A percentile compares a stretch with the other conserved stretches of the same genome.
phyloP scores from a whole-genome alignment of 2,329 filamentous ascomycete genomes.

The Leptodontidium sp. region DNA sequence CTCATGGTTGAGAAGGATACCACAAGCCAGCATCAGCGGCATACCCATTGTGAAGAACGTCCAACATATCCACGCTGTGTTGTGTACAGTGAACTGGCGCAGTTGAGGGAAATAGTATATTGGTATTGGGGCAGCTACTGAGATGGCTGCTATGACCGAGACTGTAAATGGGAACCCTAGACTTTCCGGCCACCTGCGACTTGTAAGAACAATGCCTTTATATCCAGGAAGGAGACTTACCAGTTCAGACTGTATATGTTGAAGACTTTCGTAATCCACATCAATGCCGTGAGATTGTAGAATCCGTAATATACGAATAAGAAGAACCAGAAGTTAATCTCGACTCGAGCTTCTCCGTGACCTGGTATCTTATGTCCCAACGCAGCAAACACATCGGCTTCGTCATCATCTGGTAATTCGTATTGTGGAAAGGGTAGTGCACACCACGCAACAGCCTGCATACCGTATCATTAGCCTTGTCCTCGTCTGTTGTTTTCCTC shows the following conservation, averaged over 20 bases:
- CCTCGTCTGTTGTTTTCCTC: background rate
- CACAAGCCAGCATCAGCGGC: conserved; percentile 71
- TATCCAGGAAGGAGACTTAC: conserved; percentile 43
- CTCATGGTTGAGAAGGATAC: conserved; percentile 69
- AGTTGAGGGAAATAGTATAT: conserved; percentile 63
- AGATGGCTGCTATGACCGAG: conserved; percentile 66
- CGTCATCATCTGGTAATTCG: conserved; percentile 56
- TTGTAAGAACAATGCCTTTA: conserved; percentile 17
- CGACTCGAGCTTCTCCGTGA: conserved; percentile 69
- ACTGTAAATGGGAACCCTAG: conserved; percentile 72
- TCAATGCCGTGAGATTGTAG: conserved; percentile 71
- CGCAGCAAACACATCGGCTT: conserved; percentile 34
- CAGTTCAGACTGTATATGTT: conserved; percentile 76
- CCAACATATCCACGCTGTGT: conserved; percentile 74
- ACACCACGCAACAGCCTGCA: conserved; percentile 69
- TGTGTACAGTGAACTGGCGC: conserved; percentile 64
- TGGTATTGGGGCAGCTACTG: conserved; percentile 65
- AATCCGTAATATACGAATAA: conserved; percentile 74
- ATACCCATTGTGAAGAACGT: conserved; percentile 75
- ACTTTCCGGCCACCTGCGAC: conserved; percentile 63
- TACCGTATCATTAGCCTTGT: conserved; percentile 31
- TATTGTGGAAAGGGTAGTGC: conserved; percentile 72
- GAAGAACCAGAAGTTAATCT: conserved; percentile 77
- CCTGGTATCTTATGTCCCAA: conserved; percentile 59
- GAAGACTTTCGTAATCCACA: conserved; percentile 77